Evolutionary conservation across 768 basidiomycete genomes (phyloP), one percentile per base, ranked within the genome.

Genomic region (Ramaria sp.): DNA sequence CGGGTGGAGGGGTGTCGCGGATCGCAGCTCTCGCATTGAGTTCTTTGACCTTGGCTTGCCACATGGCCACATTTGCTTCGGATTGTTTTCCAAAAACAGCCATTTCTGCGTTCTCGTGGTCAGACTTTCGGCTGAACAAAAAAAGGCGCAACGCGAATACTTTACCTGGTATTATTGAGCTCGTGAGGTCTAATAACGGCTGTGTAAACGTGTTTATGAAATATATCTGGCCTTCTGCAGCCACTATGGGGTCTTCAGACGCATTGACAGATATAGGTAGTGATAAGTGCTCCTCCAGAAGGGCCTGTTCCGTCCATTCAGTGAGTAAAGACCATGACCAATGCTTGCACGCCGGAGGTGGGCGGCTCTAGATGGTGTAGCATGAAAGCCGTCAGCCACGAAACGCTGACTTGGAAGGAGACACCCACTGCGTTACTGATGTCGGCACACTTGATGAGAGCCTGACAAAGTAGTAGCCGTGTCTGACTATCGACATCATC

Each of bases 381-480:
- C 39, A 24, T 51, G 3, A 19, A 30, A 43, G 42, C 41, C 17
- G 17, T 43, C 41, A 11, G 34, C 51, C 38, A 17, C 13, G 7
- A 19, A 13, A 5, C 17, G 13, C 2, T 33, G 11, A 4, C 6
- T 20, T n/a, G 38, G 34, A 37, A 2, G 9, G 34, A 37, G 34
- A 9, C 13, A 80, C 93, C 62, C 67, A 96, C 93, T 15, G 96
- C 95, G 68, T 99, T 99, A 67, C 91, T 93, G 65, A 99, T 98
- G 71, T 99, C 96, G 17, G 95, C 93, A 65, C 94, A 96, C 70
- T 99, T 98, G 68, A 99, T 83, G 52, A 99, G 72, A 3, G 88
- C 88, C 64, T 97, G 92, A 66, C 91, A 95, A 22, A 92, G 69
- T 53, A 95, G 70, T 24, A 88, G 73, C 62, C 86, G 77, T 54